Percentiles rank a stretch among this genome's conserved stretches.
Evolutionary conservation across 345 rosid species (phyloP).

Genomic region (Orychophragmus violaceus): DNA sequence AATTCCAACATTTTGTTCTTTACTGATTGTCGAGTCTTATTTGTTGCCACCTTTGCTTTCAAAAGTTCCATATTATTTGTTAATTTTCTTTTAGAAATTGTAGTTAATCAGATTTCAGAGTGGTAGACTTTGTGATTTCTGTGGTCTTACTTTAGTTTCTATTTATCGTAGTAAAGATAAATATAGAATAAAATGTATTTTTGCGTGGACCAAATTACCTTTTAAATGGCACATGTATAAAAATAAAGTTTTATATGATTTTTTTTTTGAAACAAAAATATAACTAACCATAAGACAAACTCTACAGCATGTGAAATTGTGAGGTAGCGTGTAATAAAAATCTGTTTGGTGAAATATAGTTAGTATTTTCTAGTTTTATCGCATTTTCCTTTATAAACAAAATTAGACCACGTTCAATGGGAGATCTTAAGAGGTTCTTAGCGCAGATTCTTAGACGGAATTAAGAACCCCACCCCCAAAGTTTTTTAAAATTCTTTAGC

Average conservation of each 20-base stretch:
- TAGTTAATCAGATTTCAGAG: background rate
- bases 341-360: background rate
- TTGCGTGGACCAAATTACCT: background rate
- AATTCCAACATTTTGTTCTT: constrained; percentile 16
- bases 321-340: background rate
- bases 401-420: too few species aligned
- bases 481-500: too few species aligned
- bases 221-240: background rate
- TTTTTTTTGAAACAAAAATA: too few species aligned
- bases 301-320: background rate
- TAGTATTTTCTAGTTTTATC: background rate
- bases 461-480: too few species aligned
- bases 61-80: background rate
- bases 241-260: too few species aligned
- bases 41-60: constrained; percentile 11
- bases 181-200: background rate
- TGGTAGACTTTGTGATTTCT: background rate
- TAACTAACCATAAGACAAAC: background rate
- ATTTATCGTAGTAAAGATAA: background rate
- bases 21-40: constrained; percentile 13
- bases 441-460: too few species aligned
- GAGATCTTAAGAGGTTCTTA: too few species aligned
- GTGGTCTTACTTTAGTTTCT: constrained; percentile 1
- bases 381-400: background rate
- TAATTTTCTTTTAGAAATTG: background rate